phyloP scores from a whole-genome alignment of 2,329 filamentous ascomycete genomes.

The Emergomyces pasteurianus region DNA sequence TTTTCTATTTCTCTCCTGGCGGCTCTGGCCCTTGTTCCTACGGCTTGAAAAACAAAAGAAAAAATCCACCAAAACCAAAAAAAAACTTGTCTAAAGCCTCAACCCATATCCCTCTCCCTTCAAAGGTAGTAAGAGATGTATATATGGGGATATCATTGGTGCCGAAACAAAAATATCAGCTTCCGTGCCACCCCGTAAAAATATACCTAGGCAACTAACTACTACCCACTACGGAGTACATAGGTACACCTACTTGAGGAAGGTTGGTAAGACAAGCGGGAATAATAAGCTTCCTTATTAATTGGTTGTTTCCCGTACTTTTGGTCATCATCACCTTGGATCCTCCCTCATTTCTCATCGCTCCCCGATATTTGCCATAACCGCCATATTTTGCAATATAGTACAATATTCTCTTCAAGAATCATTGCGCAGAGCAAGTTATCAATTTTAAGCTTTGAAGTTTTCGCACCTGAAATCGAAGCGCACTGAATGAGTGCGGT shows the following conservation, averaged over 20 bases:
- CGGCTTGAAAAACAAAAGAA: no score
- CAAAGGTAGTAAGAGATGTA: neutral
- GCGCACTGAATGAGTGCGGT: neutral
- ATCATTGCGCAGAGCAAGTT: neutral
- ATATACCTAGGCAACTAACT: no score
- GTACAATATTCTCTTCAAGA: neutral
- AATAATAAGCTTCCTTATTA: neutral
- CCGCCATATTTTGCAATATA: no score
- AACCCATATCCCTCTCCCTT: neutral
- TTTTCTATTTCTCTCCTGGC: no score
- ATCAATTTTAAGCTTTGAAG: no score
- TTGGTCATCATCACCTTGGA: neutral
- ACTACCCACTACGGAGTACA: no score
- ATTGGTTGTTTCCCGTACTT: neutral
- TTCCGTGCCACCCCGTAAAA: neutral
- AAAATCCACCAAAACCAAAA: no score
- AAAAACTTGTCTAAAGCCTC: neutral
- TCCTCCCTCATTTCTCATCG: neutral
- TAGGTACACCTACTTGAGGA: no score
- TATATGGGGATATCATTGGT: neutral
- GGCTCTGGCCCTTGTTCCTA: no score
- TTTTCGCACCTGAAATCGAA: neutral
- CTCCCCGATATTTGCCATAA: neutral
- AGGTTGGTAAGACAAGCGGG: neutral
- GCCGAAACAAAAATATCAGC: neutral